Evolutionary conservation across 306 rosid species (phyloP), one percentile per base, ranked within the genome.

Genomic region (Arachis stenosperma): DNA sequence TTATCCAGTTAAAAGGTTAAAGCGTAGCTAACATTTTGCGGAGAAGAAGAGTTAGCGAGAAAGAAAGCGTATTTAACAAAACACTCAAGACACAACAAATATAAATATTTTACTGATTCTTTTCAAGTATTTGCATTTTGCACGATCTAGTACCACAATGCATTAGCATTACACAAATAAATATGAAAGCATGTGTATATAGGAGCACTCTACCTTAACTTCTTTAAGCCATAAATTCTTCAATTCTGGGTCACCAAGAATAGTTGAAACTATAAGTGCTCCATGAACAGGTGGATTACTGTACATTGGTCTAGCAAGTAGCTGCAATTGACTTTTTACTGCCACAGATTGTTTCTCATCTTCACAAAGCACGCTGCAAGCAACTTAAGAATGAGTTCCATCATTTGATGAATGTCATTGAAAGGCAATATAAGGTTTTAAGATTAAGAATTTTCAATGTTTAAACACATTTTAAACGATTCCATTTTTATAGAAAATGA

Each of bases 211-310:
- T 79, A 94, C 98, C 97, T 94, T 84, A n/a, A 94, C 98, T 88
- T 94, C 98, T 71, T 80, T 73, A 57, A 94, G 96, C 97, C 98
- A 94, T 67, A 88, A 78, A 54, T 76, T 77, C 59, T 89, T 94
- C 81, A 91, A 86, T 51, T 85, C 90, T 5, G 89, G 87, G 88
- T 93, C 94, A 76, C 90, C 87, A 53, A 93, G 98, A 74, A 94
- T 81, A 5, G 84, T 94, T 69, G 96, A 86, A 78, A 89, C 98
- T 13, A 91, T 8, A 37, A 88, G 86, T 0, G 98, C 94, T 70
- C 97, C 98, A 65, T 94, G 98, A 75, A 94, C 71, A 71, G 98
- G 97, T 15, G 98, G 98, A 55, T 89, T 94, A 75, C 98, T 94
- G 61, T 94, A 94, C 98, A 91, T 94, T 67, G 98, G 97, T 83